phyloP scores from a whole-genome alignment of 2,329 filamentous ascomycete genomes.

The Simplicillium sp. region DNA sequence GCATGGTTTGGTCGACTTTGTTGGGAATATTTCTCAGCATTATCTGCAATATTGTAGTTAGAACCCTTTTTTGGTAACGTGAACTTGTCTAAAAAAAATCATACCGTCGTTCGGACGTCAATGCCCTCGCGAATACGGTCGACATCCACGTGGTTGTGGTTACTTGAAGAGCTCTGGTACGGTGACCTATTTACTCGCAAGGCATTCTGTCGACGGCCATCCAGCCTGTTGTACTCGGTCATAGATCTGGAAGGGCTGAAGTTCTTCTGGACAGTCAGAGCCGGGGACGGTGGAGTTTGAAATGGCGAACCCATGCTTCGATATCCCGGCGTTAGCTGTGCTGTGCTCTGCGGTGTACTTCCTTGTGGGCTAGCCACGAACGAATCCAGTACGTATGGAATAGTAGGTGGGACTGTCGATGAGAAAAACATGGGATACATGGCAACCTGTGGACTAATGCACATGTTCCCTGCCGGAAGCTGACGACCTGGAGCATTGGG shows the following conservation, averaged over 20 bases:
- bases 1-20: slow-evolving; percentile 66
- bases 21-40: slow-evolving; percentile 96
- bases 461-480: slow-evolving; percentile 8
- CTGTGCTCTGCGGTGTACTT: slow-evolving; percentile 14
- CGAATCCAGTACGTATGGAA: slow-evolving; percentile 20
- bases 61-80: neutral
- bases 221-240: slow-evolving; percentile 21
- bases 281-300: slow-evolving; percentile 22
- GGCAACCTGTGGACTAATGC: slow-evolving; percentile 14
- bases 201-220: slow-evolving; percentile 39
- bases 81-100: too few species aligned
- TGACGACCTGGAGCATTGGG: slow-evolving; percentile 3
- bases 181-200: slow-evolving; percentile 33
- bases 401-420: slow-evolving; percentile 14
- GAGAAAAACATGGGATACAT: slow-evolving; percentile 25
- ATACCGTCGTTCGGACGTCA: slow-evolving; percentile 67
- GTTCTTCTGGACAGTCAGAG: slow-evolving; percentile 23
- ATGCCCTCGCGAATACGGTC: slow-evolving; percentile 52
- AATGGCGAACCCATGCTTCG: slow-evolving; percentile 19
- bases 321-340: slow-evolving; percentile 19
- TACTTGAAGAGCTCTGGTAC: slow-evolving; percentile 36
- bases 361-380: slow-evolving; percentile 9
- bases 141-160: slow-evolving; percentile 55
- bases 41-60: slow-evolving; percentile 51
- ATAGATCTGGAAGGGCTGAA: slow-evolving; percentile 29